Conservation (phyloP, 495 filamentous ascomycete genomes). For the Symbiotaphrina buchneri region DNA sequence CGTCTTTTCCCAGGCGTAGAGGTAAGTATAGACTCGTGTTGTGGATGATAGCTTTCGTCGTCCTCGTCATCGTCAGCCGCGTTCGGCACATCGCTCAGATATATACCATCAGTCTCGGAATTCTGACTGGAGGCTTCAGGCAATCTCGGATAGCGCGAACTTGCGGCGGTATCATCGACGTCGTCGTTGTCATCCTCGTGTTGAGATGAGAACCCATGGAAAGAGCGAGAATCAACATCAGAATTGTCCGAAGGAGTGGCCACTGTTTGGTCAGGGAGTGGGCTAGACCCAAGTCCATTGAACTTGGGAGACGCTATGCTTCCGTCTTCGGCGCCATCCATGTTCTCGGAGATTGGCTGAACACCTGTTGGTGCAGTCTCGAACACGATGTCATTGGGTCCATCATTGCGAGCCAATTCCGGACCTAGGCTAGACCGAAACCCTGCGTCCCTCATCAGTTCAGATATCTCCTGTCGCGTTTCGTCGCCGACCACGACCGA, state of each 20-base stretch:
- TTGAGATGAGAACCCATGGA: no score
- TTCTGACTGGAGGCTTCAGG: not conserved
- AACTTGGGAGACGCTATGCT: constrained; percentile 9
- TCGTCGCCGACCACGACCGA: not conserved
- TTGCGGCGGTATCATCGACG: constrained; percentile 3
- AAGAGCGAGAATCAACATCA: no score
- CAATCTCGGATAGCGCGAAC: not conserved
- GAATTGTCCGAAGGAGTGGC: no score
- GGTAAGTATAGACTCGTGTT: no score
- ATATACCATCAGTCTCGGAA: not conserved
- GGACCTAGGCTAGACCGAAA: not conserved
- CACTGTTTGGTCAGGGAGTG: constrained; percentile 18
- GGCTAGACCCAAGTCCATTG: constrained; percentile 12
- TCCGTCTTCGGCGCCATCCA: not conserved
- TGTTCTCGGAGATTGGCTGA: constrained; percentile 4
- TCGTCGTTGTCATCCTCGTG: constrained; percentile 21
- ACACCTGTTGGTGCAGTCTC: constrained; percentile 6
- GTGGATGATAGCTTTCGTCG: no score
- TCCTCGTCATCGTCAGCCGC: no score
- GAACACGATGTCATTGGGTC: constrained; percentile 4
- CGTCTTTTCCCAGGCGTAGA: no score
- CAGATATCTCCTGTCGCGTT: not conserved
- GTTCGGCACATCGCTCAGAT: not conserved
- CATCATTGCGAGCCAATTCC: constrained; percentile 10
- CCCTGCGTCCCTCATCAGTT: not conserved